Evolutionary conservation across 140 eudicot species (phyloP).

Genomic region (Erigeron philadelphicus): DNA sequence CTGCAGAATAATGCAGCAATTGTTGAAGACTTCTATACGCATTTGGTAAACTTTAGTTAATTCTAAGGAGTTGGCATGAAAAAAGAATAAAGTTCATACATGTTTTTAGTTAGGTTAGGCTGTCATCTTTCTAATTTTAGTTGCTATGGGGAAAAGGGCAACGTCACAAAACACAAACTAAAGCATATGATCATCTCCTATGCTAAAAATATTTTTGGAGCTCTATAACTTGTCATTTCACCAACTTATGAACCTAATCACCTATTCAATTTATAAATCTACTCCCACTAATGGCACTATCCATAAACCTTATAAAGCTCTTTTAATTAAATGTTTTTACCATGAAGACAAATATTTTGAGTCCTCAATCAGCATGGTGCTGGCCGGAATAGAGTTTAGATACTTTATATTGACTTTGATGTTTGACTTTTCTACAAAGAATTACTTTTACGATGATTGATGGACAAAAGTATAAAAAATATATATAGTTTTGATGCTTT

Average conservation of each 20-base stretch:
- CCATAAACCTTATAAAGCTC: too few species aligned
- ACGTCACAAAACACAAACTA: not conserved
- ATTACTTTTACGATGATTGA: not conserved
- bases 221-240: too few species aligned
- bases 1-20: conserved; percentile 56
- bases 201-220: too few species aligned
- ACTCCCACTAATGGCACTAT: too few species aligned
- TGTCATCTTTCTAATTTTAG: not conserved
- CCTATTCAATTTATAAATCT: too few species aligned
- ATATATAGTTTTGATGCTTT: not conserved
- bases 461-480: not conserved
- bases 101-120: too few species aligned
- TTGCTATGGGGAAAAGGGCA: conserved; percentile 15
- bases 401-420: conserved; percentile 6
- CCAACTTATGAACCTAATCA: too few species aligned
- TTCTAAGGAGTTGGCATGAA: not conserved
- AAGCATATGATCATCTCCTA: not conserved
- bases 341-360: not conserved
- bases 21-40: conserved; percentile 77
- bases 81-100: not conserved
- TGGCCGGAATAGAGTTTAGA: not conserved
- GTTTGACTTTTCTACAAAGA: conserved; percentile 6
- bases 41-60: conserved; percentile 52
- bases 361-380: not conserved
- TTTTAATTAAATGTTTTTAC: too few species aligned